Conservation (phyloP, 1,139 yeast species). For the Yamadazyma pseudoaaseri region DNA sequence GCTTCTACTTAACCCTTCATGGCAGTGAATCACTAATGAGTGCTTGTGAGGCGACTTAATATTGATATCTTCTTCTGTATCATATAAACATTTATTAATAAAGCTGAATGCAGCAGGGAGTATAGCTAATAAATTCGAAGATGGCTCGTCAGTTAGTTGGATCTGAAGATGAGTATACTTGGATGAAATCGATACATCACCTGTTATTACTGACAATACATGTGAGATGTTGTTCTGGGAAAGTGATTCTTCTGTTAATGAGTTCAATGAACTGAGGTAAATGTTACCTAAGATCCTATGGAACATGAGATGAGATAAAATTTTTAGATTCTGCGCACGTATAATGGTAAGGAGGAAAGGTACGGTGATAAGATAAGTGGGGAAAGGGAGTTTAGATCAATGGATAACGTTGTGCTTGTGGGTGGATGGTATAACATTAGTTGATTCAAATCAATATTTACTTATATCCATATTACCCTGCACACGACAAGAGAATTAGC, state of each 20-base stretch:
- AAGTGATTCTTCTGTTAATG: slow-evolving; percentile 47
- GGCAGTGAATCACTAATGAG: slow-evolving; percentile 63
- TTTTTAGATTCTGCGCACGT: too few species aligned
- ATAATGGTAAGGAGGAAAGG: too few species aligned
- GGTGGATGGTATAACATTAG: too few species aligned
- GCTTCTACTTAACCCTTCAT: slow-evolving; percentile 88
- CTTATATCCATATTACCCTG: too few species aligned
- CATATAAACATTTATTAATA: slow-evolving; percentile 61
- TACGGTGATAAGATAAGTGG: too few species aligned
- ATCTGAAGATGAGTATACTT: slow-evolving; percentile 49
- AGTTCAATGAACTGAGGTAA: slow-evolving; percentile 59
- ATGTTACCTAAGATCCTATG: slow-evolving; percentile 64
- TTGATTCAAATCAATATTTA: too few species aligned
- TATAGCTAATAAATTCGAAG: slow-evolving; percentile 61
- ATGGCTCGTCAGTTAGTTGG: slow-evolving; percentile 64
- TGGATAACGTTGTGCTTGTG: too few species aligned
- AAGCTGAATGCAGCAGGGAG: slow-evolving; percentile 62
- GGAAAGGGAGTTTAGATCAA: too few species aligned
- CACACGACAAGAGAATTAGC: too few species aligned
- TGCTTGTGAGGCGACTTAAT: slow-evolving; percentile 35
- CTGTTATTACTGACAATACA: slow-evolving; percentile 66
- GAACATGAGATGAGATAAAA: slow-evolving; percentile 16
- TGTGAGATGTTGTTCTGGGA: slow-evolving; percentile 55
- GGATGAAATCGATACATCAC: slow-evolving; percentile 47
- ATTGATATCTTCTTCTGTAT: slow-evolving; percentile 8